Evolutionary conservation across 1,139 yeast species (phyloP), one percentile per base, ranked within the genome.

Genomic region (Scheffersomyces insectosa): DNA sequence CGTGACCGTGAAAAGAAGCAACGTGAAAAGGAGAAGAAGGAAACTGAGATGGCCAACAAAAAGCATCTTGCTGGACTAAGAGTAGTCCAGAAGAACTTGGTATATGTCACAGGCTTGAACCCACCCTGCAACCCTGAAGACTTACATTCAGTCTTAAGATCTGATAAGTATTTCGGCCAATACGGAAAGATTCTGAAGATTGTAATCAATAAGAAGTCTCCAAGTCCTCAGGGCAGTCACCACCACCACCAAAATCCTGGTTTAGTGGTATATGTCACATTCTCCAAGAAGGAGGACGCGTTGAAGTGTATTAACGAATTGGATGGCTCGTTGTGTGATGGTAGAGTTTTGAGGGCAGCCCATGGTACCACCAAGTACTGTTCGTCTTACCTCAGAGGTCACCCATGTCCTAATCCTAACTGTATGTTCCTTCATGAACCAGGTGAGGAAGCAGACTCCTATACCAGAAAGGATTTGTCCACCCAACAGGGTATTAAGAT

Each of bases 381-480:
- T 65, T 89, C 97, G 12, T 86, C 96, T 2, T 95, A 95, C 62
- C 74, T 95, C 51, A 80, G 98, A 51, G 97, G 97, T 33, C 96
- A 89, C 63, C 85, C 95, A 15, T 95, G 99, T 68, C 99, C 97
- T 47, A 95, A 95, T 66, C 99, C 99, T 48, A 90, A 90, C 62
- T 95, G 99, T 76, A 95, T 95, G 99, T 95, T 93, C 60, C 76
- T 95, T 57, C 99, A 95, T 63, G 99, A 95, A 65, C 99, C 99
- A 3, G 99, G 99, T 47, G 99, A 95, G 70, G 99, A 95, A 64
- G 98, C 98, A 1, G 99, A 95, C 59, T 85, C 96, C 6, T 93
- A 89, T 66, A 88, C 97, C 29, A 83, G 97, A 66, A 95, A 91
- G 62, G 97, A 91, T 61, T 76, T 90, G 60, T 84, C 91, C 11